A percentile compares a stretch with the other conserved stretches of the same genome.
Evolutionary conservation across 2,329 filamentous ascomycete genomes (phyloP).

Genomic region (Lachnellula arida): DNA sequence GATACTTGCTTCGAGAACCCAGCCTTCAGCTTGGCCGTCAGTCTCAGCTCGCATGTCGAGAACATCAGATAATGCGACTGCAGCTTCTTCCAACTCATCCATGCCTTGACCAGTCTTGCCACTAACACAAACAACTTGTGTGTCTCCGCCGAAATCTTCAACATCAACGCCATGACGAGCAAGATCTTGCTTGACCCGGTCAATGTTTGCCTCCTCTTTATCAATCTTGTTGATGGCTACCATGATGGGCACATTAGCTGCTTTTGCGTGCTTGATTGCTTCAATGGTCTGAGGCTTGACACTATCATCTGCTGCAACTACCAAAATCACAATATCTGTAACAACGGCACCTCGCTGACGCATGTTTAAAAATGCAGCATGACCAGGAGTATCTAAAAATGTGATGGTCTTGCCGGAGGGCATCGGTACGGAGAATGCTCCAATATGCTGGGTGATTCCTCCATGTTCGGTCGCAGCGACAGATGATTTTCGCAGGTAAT

Average conservation of each 20-base stretch:
- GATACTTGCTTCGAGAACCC: slow-evolving; percentile 87
- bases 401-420: slow-evolving; percentile 86
- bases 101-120: slow-evolving; percentile 94
- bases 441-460: slow-evolving; percentile 97
- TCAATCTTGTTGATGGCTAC: slow-evolving; percentile 98
- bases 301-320: slow-evolving; percentile 94
- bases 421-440: slow-evolving; percentile 89
- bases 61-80: slow-evolving; percentile 79
- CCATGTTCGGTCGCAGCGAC: slow-evolving; percentile 89
- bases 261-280: slow-evolving; percentile 87
- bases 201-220: slow-evolving; percentile 74
- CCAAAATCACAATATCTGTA: slow-evolving; percentile 92
- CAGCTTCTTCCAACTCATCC: slow-evolving; percentile 85
- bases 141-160: slow-evolving; percentile 92
- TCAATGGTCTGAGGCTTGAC: slow-evolving; percentile 97
- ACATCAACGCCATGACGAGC: slow-evolving; percentile 80
- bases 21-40: slow-evolving; percentile 79
- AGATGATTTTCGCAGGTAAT: slow-evolving; percentile 89
- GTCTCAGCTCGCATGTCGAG: slow-evolving; percentile 81
- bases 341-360: slow-evolving; percentile 91
- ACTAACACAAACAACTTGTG: slow-evolving; percentile 85
- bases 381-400: slow-evolving; percentile 93
- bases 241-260: slow-evolving; percentile 87
- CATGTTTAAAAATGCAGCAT: slow-evolving; percentile 95
- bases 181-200: slow-evolving; percentile 85